Evolutionary conservation across 495 filamentous ascomycete species (phyloP).

Genomic region (Hypomontagnella monticulosa): DNA sequence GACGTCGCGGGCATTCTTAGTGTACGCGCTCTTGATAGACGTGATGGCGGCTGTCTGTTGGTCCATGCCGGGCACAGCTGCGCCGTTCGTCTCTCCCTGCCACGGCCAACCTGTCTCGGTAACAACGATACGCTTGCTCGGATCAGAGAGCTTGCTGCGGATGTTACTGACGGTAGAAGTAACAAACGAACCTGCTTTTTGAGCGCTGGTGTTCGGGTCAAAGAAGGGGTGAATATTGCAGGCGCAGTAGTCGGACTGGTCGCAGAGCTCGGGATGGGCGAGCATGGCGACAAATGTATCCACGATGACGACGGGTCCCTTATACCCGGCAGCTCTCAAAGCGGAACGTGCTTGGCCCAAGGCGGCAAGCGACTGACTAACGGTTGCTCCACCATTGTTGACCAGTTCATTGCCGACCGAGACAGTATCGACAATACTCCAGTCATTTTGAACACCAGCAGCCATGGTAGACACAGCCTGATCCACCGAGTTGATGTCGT

Average conservation of each 20-base stretch:
- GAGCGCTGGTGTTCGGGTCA: conserved; percentile 65
- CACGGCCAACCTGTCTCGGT: conserved; percentile 89
- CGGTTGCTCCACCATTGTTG: conserved; percentile 66
- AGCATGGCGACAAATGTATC: conserved; percentile 78
- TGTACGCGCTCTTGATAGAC: conserved; percentile 67
- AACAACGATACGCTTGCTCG: conserved; percentile 52
- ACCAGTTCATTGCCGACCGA: conserved; percentile 84
- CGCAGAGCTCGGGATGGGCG: conserved; percentile 74
- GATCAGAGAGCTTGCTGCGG: conserved; percentile 44
- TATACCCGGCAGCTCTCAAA: conserved; percentile 71
- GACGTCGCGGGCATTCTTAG: conserved; percentile 55
- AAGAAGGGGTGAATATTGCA: conserved; percentile 90
- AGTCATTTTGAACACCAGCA: conserved; percentile 60
- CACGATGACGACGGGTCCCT: conserved; percentile 78
- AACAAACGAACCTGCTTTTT: conserved; percentile 71
- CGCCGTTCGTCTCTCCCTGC: conserved; percentile 68
- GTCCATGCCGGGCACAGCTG: conserved; percentile 67
- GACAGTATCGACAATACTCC: conserved; percentile 74
- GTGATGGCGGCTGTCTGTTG: conserved; percentile 72
- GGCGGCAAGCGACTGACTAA: conserved; percentile 62
- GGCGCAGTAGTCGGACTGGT: conserved; percentile 78
- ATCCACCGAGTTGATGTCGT: conserved; percentile 66
- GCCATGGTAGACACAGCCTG: conserved; percentile 65
- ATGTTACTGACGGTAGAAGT: conserved; percentile 61
- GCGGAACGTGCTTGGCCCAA: conserved; percentile 63